Evolutionary conservation across 441 rosid genomes (phyloP), one percentile per base, ranked within the genome.

Genomic region (Eruca vesicaria): DNA sequence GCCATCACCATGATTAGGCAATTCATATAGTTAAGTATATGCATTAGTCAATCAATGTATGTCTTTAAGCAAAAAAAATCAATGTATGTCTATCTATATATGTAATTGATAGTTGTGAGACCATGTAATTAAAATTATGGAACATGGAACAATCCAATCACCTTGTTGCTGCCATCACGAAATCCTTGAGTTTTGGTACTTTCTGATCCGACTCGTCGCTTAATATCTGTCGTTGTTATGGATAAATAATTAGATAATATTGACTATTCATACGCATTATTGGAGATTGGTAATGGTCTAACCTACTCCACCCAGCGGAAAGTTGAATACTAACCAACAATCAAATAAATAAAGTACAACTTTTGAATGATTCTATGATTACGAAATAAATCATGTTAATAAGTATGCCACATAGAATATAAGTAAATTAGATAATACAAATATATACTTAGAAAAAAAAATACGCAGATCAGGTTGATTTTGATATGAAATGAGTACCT

Each of bases 81-180:
- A n/a, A n/a, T 48, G 55, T 48, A 48, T 32, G 9, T 7, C 9
- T 32, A 7, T 32, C 7, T 32, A 26, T 26, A 15, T 33, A 35
- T 32, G 7, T 69, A 33, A 38, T 38, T 9, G 55, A 36, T 23
- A 16, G 28, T 31, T 20, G 14, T 16, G 21, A 9, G 43, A 36
- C 32, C 57, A 66, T 56, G 58, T 31, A 50, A 66, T 45, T 45
- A 45, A 21, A 68, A 19, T n/a, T 5, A 10, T 36, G 4, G 19
- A 43, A 32, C 11, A 32, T 74, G 65, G 36, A 29, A 53, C 20
- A 67, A 36, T 20, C 74, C 68, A 70, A 29, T 55, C 56, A 90
- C 99, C 99, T 89, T 7, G 99, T 92, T 0, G 99, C 99, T 60
- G 96, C 94, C 87, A 90, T 83, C 52, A 94, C 83, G 1, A 89